Conservation (phyloP, 2,329 filamentous ascomycete species). For the Fusarium multiceps region DNA sequence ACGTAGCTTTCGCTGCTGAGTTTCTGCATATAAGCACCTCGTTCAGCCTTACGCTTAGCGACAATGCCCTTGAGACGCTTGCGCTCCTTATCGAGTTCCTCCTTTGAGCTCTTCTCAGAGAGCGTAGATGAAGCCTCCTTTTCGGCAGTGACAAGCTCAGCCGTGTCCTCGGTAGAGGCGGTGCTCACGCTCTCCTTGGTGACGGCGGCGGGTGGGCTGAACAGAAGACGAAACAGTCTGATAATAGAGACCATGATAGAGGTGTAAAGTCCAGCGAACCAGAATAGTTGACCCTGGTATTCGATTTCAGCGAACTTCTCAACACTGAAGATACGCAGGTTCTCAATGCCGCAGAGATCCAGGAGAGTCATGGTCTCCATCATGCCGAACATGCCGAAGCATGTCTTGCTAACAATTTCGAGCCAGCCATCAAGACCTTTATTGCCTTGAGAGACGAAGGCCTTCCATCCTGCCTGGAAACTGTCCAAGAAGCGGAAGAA, state of each 20-base stretch:
- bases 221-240: conserved; percentile 54
- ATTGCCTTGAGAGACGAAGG: conserved; percentile 50
- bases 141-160: conserved; percentile 23
- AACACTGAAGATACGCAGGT: conserved; percentile 64
- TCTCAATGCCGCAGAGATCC: conserved; percentile 58
- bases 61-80: conserved; percentile 52
- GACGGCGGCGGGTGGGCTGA: conserved; percentile 51
- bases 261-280: conserved; percentile 71
- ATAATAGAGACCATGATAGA: conserved; percentile 59
- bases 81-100: conserved; percentile 49
- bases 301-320: conserved; percentile 60
- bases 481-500: conserved; percentile 75
- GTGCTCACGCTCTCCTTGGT: conserved; percentile 47
- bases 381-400: conserved; percentile 74
- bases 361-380: conserved; percentile 73
- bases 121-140: conserved; percentile 32
- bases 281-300: conserved; percentile 74
- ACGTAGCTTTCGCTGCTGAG: conserved; percentile 46
- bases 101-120: conserved; percentile 35
- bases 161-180: conserved; percentile 41
- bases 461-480: conserved; percentile 62
- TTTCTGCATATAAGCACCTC: conserved; percentile 47
- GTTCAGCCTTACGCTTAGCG: conserved; percentile 50
- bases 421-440: conserved; percentile 57
- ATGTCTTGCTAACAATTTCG: conserved; percentile 66